Evolutionary conservation across 2,329 filamentous ascomycete genomes (phyloP).

Genomic region (Talaromyces verruculosus): DNA sequence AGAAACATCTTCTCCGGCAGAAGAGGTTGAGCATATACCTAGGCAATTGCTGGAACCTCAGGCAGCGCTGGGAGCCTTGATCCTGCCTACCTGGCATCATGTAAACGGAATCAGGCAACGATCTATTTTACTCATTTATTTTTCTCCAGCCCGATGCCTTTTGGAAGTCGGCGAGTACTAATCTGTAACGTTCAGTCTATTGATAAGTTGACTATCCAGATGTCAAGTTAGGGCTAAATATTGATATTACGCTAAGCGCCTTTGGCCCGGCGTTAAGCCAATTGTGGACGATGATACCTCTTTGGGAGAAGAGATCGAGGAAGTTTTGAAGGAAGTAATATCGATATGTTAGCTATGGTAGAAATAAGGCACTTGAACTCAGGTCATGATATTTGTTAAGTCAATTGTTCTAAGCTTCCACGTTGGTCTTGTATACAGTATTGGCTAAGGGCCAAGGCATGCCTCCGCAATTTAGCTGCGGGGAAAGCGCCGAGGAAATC

Average conservation of each 20-base stretch:
- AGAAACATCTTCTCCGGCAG: no score
- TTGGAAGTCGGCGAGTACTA: neutral
- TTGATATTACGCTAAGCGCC: neutral
- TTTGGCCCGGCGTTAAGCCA: neutral
- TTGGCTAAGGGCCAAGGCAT: neutral
- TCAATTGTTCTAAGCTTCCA: neutral
- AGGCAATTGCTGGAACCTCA: no score
- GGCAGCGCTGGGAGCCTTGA: no score
- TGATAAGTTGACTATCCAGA: neutral
- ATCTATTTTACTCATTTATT: no score
- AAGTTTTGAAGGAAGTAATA: neutral
- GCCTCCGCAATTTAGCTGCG: constrained; percentile 2
- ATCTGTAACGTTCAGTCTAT: neutral
- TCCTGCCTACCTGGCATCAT: no score
- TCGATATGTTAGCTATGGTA: neutral
- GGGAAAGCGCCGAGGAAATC: neutral
- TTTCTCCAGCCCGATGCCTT: neutral
- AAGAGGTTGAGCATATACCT: no score
- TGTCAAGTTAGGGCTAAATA: neutral
- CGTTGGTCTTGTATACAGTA: neutral
- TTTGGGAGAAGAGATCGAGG: neutral
- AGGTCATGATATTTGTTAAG: neutral
- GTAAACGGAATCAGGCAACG: no score
- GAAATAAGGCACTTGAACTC: neutral
- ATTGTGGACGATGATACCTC: neutral